Evolutionary conservation across 805 yeast genomes (phyloP).

Genomic region (Jamesozyma jinghongensis): DNA sequence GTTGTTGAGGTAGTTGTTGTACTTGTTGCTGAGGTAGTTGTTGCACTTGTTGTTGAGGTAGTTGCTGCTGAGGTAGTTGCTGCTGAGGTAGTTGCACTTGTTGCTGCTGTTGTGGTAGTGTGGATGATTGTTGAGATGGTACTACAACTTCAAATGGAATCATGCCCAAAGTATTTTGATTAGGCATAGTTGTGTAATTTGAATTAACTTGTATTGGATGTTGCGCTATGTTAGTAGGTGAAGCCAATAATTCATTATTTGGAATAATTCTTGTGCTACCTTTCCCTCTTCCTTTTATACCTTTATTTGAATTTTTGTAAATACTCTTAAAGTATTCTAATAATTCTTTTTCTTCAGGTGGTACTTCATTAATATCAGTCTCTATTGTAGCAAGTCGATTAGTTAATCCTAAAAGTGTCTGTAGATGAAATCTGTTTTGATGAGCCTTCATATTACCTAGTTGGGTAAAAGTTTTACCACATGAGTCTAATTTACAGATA

Average conservation of each 20-base stretch:
- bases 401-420: conserved; percentile 60
- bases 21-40: background rate
- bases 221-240: background rate
- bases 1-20: background rate
- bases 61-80: no score
- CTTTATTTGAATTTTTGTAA: conserved; percentile 83
- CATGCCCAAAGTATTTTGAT: no score
- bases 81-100: no score
- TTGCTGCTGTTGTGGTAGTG: no score
- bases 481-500: conserved; percentile 69
- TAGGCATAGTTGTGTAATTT: conserved; percentile 4
- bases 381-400: conserved; percentile 56
- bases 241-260: conserved; percentile 1
- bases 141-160: no score
- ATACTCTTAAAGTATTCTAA: conserved; percentile 70
- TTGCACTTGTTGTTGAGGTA: conserved; percentile 6
- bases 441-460: conserved; percentile 90
- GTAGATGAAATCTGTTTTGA: conserved; percentile 79
- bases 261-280: conserved; percentile 16
- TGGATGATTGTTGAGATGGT: no score
- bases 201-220: background rate
- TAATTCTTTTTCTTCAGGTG: conserved; percentile 56
- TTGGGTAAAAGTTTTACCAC: conserved; percentile 82
- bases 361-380: conserved; percentile 39
- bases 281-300: conserved; percentile 86